phyloP scores from a whole-genome alignment of 331 rosid genomes.

The Rosa hybrid region DNA sequence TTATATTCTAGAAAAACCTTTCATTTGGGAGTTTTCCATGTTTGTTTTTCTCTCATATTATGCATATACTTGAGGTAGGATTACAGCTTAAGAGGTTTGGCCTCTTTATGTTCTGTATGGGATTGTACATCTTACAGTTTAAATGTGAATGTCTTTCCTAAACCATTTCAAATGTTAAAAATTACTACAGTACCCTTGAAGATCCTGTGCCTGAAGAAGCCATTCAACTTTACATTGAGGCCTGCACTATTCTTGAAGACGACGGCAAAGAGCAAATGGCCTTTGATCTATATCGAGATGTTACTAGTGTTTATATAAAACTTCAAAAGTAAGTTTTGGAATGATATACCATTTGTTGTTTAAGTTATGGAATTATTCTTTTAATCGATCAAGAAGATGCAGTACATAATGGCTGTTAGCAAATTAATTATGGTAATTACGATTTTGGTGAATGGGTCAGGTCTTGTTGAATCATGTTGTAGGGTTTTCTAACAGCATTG shows the following conservation, averaged over 20 bases:
- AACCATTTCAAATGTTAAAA: not conserved
- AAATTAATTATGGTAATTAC: not conserved
- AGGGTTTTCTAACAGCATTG: not conserved
- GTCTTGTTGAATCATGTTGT: slow-evolving; percentile 5
- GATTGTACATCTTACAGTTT: not conserved
- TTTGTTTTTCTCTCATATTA: not conserved
- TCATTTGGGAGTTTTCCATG: not conserved
- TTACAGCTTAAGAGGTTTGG: not conserved
- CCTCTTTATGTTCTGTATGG: not conserved
- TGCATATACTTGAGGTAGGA: not conserved
- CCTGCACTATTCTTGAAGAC: slow-evolving; percentile 85
- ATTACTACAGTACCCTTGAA: slow-evolving; percentile 72
- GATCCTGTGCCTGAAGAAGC: slow-evolving; percentile 83
- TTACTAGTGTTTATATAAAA: slow-evolving; percentile 64
- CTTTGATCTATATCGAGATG: slow-evolving; percentile 89
- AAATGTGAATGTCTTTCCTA: not conserved
- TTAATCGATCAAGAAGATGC: not conserved
- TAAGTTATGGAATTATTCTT: not conserved
- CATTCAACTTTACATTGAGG: slow-evolving; percentile 80
- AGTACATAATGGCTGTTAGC: not conserved
- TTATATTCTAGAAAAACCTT: not conserved
- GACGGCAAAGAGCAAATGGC: slow-evolving; percentile 95
- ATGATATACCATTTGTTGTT: slow-evolving; percentile 3
- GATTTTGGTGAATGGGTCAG: not conserved
- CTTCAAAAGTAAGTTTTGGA: slow-evolving; percentile 76